Base-by-base conservation (phyloP, 73 alveolate species). In the Paramecium caudatum region DNA sequence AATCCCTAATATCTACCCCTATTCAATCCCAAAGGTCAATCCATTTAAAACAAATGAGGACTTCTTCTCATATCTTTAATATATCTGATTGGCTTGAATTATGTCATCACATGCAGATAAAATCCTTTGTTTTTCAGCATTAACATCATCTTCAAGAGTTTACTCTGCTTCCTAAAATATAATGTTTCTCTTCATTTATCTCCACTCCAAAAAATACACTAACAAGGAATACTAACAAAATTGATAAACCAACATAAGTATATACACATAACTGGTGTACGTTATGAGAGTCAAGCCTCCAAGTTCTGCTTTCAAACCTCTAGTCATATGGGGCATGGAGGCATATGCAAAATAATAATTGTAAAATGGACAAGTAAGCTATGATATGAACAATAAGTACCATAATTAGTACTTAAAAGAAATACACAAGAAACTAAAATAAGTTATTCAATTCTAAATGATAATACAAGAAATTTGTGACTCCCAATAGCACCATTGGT, bases 1-100 rank as follows among this genome's bases (percentile, higher is more conserved):
- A 1, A 86, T 46, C 16, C 93, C 90, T 46, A 86, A 37, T 19
- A 63, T 86, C 16, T 86, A 49, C 7, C 84, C 84, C 9, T 86
- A 32, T 0, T 16, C 21, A 6, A 86, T 12, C 36, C 68, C 87
- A 32, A 86, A 86, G 9, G 70, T 21, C 3, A 86, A 27, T 13
- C 65, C 65, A 62, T 78, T 63, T 16, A 86, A 55, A 16, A 80
- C 88, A 41, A 15, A 37, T 74, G 8, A 25, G 6, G 19, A 30
- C 34, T 65, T 16, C 12, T 65, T 36, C 15, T 12, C 32, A 65
- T 65, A 65, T 33, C n/a, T 10, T 12, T 65, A 32, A 65, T n/a
- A 65, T n/a, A 65, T 16, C 55, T 32, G n/a, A 25, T 33, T 2
- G 30, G 80, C 80, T 21, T 55, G 45, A 12, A 55, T 55, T 10